Percentiles rank a stretch among this genome's conserved stretches.
Evolutionary conservation across 192 early-diverging fungal species (phyloP).

Genomic region (Gorgonomyces haynaldii): DNA sequence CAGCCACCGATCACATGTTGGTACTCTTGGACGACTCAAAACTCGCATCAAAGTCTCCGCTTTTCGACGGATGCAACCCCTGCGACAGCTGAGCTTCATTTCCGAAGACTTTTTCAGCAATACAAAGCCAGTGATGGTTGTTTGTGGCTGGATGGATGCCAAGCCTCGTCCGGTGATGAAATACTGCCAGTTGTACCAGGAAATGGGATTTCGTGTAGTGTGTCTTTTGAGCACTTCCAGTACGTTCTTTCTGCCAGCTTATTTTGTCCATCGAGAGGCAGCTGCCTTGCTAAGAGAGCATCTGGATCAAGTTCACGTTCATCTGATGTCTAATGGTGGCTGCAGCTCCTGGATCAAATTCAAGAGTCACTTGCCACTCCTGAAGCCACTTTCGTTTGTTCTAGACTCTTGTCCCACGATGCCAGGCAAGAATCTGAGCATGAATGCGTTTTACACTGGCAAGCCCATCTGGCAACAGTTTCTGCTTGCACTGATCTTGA

Average conservation of each 20-base stretch:
- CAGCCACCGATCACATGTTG: too few relatives aligned
- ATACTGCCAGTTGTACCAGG: neutral
- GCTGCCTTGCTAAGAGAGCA: neutral
- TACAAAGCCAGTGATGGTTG: neutral
- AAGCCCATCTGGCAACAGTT: too few relatives aligned
- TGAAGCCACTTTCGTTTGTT: slow-evolving; percentile 3
- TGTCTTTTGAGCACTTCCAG: neutral
- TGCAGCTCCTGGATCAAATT: neutral
- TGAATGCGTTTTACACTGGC: too few relatives aligned
- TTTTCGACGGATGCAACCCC: too few relatives aligned
- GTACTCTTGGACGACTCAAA: too few relatives aligned
- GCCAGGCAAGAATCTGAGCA: too few relatives aligned
- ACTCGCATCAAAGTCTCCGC: too few relatives aligned
- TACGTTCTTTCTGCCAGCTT: neutral
- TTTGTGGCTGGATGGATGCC: slow-evolving; percentile 8
- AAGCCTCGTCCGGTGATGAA: neutral
- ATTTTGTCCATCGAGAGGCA: neutral
- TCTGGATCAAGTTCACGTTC: neutral
- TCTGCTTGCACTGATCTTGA: neutral
- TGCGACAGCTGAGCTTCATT: too few relatives aligned
- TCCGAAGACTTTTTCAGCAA: neutral
- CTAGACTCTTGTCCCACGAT: slow-evolving; percentile 5
- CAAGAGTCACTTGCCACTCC: neutral
- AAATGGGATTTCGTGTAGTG: neutral
- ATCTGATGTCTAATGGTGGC: slow-evolving; percentile 11